These are phyloP conservation scores for Clarireedia homoeocarpa DNA, from an alignment of 2,329 filamentous ascomycete genomes.

Conservation along the genomic window DNA sequence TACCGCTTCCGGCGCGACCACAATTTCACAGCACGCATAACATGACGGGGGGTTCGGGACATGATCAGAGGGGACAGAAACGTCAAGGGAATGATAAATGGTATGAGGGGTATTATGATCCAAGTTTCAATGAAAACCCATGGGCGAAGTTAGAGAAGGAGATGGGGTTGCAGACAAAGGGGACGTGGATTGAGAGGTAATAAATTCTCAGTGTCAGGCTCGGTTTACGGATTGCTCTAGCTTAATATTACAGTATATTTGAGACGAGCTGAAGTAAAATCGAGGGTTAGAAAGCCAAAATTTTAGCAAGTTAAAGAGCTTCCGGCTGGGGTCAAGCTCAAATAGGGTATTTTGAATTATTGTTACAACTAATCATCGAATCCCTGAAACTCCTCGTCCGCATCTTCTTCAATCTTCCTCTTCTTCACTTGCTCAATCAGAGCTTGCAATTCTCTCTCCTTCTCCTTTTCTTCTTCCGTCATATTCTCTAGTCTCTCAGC, in stretches of 20 bases:
- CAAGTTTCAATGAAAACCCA: slow-evolving; percentile 62
- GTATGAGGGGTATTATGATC: slow-evolving; percentile 63
- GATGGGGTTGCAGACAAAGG: slow-evolving; percentile 36
- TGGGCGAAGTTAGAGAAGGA: slow-evolving; percentile 53
- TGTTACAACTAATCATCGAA: slow-evolving; percentile 24
- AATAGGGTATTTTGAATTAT: too few relatives aligned
- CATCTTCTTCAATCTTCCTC: slow-evolving; percentile 34
- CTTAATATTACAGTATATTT: background rate
- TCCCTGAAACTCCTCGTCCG: slow-evolving; percentile 30
- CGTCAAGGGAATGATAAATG: slow-evolving; percentile 41
- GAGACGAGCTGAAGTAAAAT: background rate
- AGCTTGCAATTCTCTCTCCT: slow-evolving; percentile 53
- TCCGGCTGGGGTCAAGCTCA: too few relatives aligned
- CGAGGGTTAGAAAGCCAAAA: background rate
- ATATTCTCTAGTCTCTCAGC: slow-evolving; percentile 54
- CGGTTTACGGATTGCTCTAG: background rate
- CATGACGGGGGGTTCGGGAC: slow-evolving; percentile 12
- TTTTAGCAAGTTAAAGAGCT: too few relatives aligned
- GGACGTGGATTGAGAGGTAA: slow-evolving; percentile 37
- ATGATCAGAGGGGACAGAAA: slow-evolving; percentile 12
- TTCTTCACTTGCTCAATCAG: slow-evolving; percentile 57
- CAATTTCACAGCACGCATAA: background rate
- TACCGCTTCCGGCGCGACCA: too few relatives aligned
- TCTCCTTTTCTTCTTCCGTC: slow-evolving; percentile 61
- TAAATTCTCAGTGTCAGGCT: too few relatives aligned